Evolutionary conservation across 768 basidiomycete species (phyloP).

Genomic region (Tylopilus sp.): DNA sequence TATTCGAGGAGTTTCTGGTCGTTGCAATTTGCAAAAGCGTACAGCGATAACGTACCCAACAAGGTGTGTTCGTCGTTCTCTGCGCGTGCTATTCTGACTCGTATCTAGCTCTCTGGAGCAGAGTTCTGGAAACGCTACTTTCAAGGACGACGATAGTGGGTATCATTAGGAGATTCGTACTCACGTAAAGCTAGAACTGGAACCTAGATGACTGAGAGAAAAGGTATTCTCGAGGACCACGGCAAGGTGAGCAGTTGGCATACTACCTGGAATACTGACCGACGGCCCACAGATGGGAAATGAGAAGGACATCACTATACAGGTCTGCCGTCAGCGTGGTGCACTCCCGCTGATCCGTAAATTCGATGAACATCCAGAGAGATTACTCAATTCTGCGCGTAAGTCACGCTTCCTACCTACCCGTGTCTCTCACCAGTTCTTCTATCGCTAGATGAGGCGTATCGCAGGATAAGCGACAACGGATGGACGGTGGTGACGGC

Average conservation of each 20-base stretch:
- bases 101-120: conserved; percentile 72
- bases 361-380: conserved; percentile 96
- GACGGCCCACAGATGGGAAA: conserved; percentile 63
- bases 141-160: conserved; percentile 90
- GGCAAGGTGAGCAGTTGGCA: conserved; percentile 54
- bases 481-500: conserved; percentile 41
- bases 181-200: conserved; percentile 49
- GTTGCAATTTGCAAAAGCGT: too few species aligned
- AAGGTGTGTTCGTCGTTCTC: too few species aligned
- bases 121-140: conserved; percentile 98
- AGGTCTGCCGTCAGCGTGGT: conserved; percentile 82
- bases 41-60: too few species aligned
- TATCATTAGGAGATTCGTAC: conserved; percentile 1
- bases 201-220: conserved; percentile 68
- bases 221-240: conserved; percentile 78
- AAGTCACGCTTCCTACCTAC: conserved; percentile 19
- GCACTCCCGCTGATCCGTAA: conserved; percentile 91
- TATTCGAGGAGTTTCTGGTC: too few species aligned
- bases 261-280: not conserved
- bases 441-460: conserved; percentile 45
- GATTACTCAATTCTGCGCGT: conserved; percentile 79
- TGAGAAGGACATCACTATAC: conserved; percentile 91
- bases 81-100: too few species aligned
- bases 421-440: not conserved
- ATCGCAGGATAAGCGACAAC: conserved; percentile 57